phyloP scores from a whole-genome alignment of 2,329 filamentous ascomycete species.

The Aspergillus piperis region DNA sequence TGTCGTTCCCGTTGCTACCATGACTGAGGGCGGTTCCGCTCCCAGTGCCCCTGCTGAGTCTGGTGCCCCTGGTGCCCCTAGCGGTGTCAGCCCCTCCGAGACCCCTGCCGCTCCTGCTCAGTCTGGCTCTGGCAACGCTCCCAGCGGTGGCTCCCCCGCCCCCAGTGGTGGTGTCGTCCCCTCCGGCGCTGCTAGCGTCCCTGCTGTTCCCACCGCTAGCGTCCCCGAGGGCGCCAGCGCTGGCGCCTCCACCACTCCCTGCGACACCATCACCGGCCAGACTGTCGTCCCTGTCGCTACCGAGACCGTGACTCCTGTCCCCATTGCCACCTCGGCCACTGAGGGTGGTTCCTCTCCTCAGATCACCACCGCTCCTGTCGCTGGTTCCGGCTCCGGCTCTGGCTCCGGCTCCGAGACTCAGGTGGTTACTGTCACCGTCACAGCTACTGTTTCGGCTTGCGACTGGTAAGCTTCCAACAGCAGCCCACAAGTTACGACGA shows the following conservation, averaged over 20 bases:
- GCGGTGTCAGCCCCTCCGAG: too few species aligned
- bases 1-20: too few species aligned
- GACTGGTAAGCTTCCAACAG: constrained; percentile 10
- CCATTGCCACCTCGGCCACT: constrained; percentile 10
- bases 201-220: constrained; percentile 6
- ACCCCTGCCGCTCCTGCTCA: constrained; percentile 6
- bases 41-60: too few species aligned
- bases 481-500: constrained; percentile 22
- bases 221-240: constrained; percentile 1
- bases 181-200: constrained; percentile 7
- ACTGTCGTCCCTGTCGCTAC: constrained; percentile 15
- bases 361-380: constrained; percentile 21
- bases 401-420: constrained; percentile 11
- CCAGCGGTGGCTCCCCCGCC: not conserved
- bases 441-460: constrained; percentile 25
- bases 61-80: too few species aligned
- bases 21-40: too few species aligned
- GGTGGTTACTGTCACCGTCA: constrained; percentile 28
- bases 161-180: not conserved
- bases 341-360: constrained; percentile 15
- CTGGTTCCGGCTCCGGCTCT: constrained; percentile 13
- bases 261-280: constrained; percentile 17
- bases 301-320: constrained; percentile 9
- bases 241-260: constrained; percentile 14
- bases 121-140: not conserved